These are phyloP conservation scores for Cunninghamia lanceolata DNA, from an alignment of 75 land plant species.

Conservation along the genomic window DNA sequence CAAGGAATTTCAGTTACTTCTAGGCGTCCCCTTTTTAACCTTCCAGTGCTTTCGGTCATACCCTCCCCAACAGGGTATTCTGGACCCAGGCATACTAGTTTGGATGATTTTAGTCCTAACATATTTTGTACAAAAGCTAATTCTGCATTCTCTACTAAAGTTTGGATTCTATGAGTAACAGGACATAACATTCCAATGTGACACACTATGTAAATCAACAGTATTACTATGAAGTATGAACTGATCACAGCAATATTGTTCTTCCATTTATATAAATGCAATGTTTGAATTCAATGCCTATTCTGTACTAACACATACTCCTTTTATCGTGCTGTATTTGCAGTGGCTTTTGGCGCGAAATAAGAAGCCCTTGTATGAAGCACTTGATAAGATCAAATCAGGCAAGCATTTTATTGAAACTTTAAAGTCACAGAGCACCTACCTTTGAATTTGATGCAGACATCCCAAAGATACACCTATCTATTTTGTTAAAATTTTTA, in stretches of 20 bases:
- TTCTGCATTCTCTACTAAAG: background rate
- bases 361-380: slow-evolving; percentile 46
- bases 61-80: background rate
- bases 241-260: background rate
- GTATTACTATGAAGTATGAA: background rate
- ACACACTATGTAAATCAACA: background rate
- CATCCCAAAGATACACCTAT: background rate
- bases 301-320: background rate
- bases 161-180: background rate
- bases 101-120: background rate
- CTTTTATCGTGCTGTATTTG: background rate
- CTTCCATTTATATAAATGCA: too few species aligned
- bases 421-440: background rate
- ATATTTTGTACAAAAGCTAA: background rate
- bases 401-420: slow-evolving; percentile 9
- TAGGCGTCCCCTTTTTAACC: background rate
- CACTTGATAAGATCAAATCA: slow-evolving; percentile 54
- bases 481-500: background rate
- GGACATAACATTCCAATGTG: background rate
- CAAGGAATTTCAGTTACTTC: background rate
- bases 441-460: background rate
- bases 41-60: background rate
- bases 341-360: slow-evolving; percentile 39
- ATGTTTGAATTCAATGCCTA: too few species aligned
- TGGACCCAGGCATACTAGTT: background rate